These are phyloP conservation scores for Boletus subluridellus DNA, from an alignment of 1,284 basidiomycete genomes.

Conservation along the genomic window DNA sequence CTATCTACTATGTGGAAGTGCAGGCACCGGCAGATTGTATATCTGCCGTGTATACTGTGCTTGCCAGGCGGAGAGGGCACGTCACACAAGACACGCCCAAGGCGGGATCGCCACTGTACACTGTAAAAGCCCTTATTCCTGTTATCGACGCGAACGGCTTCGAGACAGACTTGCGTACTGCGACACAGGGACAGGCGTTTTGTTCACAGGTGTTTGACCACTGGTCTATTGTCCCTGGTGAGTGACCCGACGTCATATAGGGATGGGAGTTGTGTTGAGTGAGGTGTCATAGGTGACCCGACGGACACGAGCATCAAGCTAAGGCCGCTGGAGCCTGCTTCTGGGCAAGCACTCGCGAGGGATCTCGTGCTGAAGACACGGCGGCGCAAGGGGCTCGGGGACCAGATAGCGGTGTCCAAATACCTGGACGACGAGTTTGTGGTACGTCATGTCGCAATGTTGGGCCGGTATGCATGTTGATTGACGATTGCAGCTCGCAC, in stretches of 20 bases:
- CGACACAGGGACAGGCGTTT: conserved; percentile 97
- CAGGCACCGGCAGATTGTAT: conserved; percentile 98
- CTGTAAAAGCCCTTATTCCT: conserved; percentile 95
- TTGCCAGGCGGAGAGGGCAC: conserved; percentile 93
- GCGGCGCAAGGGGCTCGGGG: conserved; percentile 90
- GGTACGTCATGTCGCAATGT: conserved; percentile 47
- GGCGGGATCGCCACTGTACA: conserved; percentile 95
- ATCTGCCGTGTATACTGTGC: conserved; percentile 94
- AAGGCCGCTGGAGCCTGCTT: conserved; percentile 93
- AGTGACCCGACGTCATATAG: conserved; percentile 23
- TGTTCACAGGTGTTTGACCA: conserved; percentile 96
- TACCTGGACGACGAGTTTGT: conserved; percentile 93
- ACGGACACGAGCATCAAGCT: conserved; percentile 94
- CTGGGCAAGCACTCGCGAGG: conserved; percentile 85
- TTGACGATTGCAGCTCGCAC: conserved; percentile 57
- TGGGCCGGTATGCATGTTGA: conserved; percentile 8
- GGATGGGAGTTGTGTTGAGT: conserved; percentile 12
- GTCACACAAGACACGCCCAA: conserved; percentile 98
- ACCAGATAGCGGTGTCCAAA: conserved; percentile 91
- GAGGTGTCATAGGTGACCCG: conserved; percentile 69
- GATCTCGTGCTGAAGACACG: conserved; percentile 97
- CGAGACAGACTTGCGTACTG: conserved; percentile 95
- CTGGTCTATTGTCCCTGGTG: conserved; percentile 96
- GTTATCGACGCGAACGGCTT: conserved; percentile 99
- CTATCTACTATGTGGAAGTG: conserved; percentile 97